Evolutionary conservation across 257 asterid genomes (phyloP).

Genomic region (Cynanchum wilfordii): DNA sequence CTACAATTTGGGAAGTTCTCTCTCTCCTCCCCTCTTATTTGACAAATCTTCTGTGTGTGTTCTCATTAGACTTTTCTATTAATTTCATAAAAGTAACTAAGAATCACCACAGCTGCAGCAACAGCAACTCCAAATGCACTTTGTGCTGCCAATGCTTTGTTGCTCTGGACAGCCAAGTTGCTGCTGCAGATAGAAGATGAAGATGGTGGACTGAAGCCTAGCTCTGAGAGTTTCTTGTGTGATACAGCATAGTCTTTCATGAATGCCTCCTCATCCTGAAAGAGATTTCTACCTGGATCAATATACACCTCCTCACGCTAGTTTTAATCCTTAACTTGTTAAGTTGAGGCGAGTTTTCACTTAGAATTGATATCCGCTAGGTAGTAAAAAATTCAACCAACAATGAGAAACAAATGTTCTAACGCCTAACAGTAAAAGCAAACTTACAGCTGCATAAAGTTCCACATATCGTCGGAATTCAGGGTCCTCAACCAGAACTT

Average conservation of each 20-base stretch:
- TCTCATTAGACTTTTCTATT: conserved; percentile 18
- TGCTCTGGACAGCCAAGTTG: conserved; percentile 28
- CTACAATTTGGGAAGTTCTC: not conserved
- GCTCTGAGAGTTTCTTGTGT: conserved; percentile 88
- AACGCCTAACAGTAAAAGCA: not conserved
- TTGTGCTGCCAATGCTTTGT: conserved; percentile 25
- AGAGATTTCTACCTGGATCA: too few species aligned
- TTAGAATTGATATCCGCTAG: too few species aligned
- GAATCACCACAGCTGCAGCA: conserved; percentile 44
- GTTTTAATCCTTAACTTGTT: not conserved
- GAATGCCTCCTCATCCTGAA: conserved; percentile 84
- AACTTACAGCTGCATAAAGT: conserved; percentile 62
- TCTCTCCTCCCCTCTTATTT: not conserved
- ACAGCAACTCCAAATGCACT: conserved; percentile 33
- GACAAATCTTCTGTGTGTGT: not conserved
- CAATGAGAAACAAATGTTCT: not conserved
- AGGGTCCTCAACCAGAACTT: conserved; percentile 65
- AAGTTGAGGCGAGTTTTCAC: too few species aligned
- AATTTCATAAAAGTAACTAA: conserved; percentile 48
- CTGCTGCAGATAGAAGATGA: conserved; percentile 22
- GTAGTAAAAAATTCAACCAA: not conserved
- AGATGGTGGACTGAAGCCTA: conserved; percentile 51
- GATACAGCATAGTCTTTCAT: conserved; percentile 75
- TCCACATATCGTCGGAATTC: conserved; percentile 42
- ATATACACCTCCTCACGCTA: not conserved